phyloP scores from a whole-genome alignment of 352 stramenopile species.

The Pythium folliculosum region DNA sequence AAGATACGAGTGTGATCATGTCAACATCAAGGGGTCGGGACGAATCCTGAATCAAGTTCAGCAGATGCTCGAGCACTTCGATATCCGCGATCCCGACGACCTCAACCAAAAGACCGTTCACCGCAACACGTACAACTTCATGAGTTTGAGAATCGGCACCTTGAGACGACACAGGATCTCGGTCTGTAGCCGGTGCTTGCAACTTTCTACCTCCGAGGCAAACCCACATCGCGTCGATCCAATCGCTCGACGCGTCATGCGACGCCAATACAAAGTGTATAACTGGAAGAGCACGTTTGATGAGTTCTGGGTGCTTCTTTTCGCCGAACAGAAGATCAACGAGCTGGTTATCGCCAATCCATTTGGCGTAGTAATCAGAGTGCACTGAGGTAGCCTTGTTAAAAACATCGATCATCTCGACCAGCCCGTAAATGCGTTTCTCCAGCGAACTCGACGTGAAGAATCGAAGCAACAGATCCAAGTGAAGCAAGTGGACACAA shows the following conservation, averaged over 20 bases:
- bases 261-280: slow-evolving; percentile 54
- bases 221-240: slow-evolving; percentile 56
- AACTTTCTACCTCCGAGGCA: slow-evolving; percentile 43
- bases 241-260: slow-evolving; percentile 9
- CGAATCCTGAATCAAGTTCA: slow-evolving; percentile 30
- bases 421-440: slow-evolving; percentile 71
- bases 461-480: slow-evolving; percentile 57
- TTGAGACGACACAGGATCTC: not conserved
- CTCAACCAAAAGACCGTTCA: slow-evolving; percentile 57
- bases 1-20: not conserved
- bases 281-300: slow-evolving; percentile 62
- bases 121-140: slow-evolving; percentile 41
- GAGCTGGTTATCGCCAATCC: slow-evolving; percentile 52
- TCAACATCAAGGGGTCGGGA: slow-evolving; percentile 14
- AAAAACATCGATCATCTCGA: slow-evolving; percentile 56
- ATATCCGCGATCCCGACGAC: slow-evolving; percentile 51
- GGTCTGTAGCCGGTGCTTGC: not conserved
- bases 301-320: slow-evolving; percentile 66
- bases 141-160: slow-evolving; percentile 34
- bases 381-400: slow-evolving; percentile 47
- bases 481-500: slow-evolving; percentile 43
- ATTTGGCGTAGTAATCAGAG: slow-evolving; percentile 38
- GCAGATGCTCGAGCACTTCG: slow-evolving; percentile 21
- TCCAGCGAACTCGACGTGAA: slow-evolving; percentile 62
- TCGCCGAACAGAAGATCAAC: slow-evolving; percentile 60